Conservation (phyloP, 2,329 filamentous ascomycete genomes). For the Alternaria angustiovoidea region DNA sequence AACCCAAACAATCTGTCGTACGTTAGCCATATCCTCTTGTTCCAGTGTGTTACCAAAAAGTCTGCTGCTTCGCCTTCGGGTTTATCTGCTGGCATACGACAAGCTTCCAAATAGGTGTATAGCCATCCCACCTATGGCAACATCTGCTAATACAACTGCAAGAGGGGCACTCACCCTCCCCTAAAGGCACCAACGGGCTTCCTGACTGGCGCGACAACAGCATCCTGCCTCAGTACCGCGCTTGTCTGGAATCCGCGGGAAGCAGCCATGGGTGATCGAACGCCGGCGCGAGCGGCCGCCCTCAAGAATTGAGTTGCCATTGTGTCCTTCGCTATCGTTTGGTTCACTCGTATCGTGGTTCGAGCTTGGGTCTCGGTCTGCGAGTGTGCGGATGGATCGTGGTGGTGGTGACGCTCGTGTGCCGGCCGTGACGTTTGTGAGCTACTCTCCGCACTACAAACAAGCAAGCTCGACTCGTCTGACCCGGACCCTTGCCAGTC, state of each 20-base stretch:
- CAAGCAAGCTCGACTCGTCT: slow-evolving; percentile 19
- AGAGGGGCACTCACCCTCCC: slow-evolving; percentile 67
- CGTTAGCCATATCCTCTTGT: background rate
- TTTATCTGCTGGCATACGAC: background rate
- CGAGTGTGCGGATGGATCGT: background rate
- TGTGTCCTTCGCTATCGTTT: slow-evolving; percentile 5
- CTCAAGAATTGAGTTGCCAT: slow-evolving; percentile 58
- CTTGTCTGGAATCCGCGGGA: slow-evolving; percentile 54
- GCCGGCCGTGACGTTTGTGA: slow-evolving; percentile 19
- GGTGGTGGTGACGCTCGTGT: slow-evolving; percentile 11
- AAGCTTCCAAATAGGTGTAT: background rate
- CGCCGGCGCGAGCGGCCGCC: slow-evolving; percentile 49
- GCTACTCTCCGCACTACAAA: slow-evolving; percentile 16
- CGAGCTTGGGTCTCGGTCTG: background rate
- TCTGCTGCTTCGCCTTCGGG: background rate
- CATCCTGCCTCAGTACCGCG: slow-evolving; percentile 40
- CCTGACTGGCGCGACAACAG: slow-evolving; percentile 57
- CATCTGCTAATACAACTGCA: background rate
- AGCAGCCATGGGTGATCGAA: slow-evolving; percentile 25
- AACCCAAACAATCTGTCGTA: slow-evolving; percentile 82
- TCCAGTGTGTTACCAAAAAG: background rate
- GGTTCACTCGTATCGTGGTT: background rate
- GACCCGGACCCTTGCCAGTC: slow-evolving; percentile 12
- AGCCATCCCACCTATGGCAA: background rate
- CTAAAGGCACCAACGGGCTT: slow-evolving; percentile 76